Conservation (phyloP, 202 grass and related monocot genomes). For the Panicum hallii region DNA sequence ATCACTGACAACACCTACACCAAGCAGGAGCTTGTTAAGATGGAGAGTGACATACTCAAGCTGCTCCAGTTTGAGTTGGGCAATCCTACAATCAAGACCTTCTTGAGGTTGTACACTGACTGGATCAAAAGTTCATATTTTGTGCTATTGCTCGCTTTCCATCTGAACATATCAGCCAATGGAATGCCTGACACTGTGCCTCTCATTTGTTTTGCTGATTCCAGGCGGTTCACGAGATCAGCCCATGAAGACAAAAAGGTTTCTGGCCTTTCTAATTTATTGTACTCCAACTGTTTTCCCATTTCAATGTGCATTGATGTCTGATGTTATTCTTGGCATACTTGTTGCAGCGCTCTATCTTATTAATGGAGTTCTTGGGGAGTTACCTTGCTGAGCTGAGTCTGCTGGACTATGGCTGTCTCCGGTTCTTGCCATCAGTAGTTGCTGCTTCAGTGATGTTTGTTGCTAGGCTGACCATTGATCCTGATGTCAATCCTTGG, state of each 20-base stretch:
- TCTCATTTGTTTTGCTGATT: slow-evolving; percentile 31
- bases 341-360: slow-evolving; percentile 56
- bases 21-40: slow-evolving; percentile 80
- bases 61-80: slow-evolving; percentile 87
- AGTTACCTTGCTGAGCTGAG: slow-evolving; percentile 88
- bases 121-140: not conserved
- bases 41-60: slow-evolving; percentile 85
- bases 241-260: slow-evolving; percentile 71
- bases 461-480: slow-evolving; percentile 71
- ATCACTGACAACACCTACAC: slow-evolving; percentile 96
- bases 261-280: slow-evolving; percentile 2
- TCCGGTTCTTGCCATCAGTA: slow-evolving; percentile 80
- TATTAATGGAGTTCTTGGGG: slow-evolving; percentile 68
- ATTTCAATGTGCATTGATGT: not conserved
- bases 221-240: slow-evolving; percentile 66
- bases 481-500: slow-evolving; percentile 73
- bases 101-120: slow-evolving; percentile 57
- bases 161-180: slow-evolving; percentile 7
- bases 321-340: slow-evolving; percentile 39
- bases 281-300: not conserved
- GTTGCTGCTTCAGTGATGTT: slow-evolving; percentile 84
- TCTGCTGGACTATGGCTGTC: slow-evolving; percentile 78
- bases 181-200: not conserved
- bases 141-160: not conserved
- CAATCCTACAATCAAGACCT: slow-evolving; percentile 89